Evolutionary conservation across 1,284 basidiomycete genomes (phyloP).

Genomic region (Xerocomus amazonicus): DNA sequence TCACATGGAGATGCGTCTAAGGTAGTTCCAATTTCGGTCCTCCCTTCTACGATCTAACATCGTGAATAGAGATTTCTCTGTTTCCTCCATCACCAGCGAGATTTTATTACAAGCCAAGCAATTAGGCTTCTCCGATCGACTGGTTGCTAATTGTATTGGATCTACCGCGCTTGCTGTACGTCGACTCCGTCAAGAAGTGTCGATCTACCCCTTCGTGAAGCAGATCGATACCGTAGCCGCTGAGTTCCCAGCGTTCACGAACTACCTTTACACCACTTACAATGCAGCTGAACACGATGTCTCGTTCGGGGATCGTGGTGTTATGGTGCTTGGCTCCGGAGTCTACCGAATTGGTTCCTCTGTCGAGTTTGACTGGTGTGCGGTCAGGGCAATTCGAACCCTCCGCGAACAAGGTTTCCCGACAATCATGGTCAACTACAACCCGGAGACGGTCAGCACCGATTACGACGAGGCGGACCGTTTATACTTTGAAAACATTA

Average conservation of each 20-base stretch:
- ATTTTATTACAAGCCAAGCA: constrained; percentile 87
- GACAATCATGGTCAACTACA: constrained; percentile 99
- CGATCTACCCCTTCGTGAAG: constrained; percentile 91
- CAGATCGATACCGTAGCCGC: constrained; percentile 99
- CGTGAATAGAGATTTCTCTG: constrained; percentile 55
- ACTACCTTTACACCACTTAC: constrained; percentile 98
- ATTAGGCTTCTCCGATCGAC: constrained; percentile 93
- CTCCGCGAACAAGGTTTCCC: constrained; percentile 92
- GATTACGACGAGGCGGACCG: constrained; percentile 99
- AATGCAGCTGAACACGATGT: constrained; percentile 94
- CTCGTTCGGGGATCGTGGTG: constrained; percentile 84
- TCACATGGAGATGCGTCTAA: constrained; percentile 73
- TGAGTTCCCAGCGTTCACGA: constrained; percentile 98
- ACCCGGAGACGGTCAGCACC: constrained; percentile 98
- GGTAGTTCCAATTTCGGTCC: constrained; percentile 43
- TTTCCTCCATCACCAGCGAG: constrained; percentile 64
- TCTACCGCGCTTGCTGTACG: constrained; percentile 91
- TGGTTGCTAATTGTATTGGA: constrained; percentile 77
- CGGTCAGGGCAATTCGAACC: constrained; percentile 94
- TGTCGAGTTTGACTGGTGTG: constrained; percentile 99
- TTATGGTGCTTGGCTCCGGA: constrained; percentile 97
- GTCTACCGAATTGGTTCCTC: constrained; percentile 99
- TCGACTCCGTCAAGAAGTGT: constrained; percentile 78
- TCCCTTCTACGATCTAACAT: constrained; percentile 4
- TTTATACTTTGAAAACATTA: constrained; percentile 99